Percentiles rank a stretch among this genome's conserved stretches.
Evolutionary conservation across 179 eudicot species (phyloP).

Genomic region (Patellifolia procumbens): DNA sequence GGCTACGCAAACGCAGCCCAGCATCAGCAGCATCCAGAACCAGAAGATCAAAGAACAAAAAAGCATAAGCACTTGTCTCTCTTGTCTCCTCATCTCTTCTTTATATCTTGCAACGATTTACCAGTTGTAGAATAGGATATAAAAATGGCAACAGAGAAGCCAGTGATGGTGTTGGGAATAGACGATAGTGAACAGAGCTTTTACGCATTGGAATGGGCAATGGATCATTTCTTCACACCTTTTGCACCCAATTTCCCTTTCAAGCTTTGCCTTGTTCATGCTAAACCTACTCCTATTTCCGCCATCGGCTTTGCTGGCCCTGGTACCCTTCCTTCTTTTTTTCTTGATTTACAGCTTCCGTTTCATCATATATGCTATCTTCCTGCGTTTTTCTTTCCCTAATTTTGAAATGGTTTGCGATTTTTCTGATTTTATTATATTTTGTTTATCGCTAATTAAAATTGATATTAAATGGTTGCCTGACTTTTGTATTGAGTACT

Average conservation of each 20-base stretch:
- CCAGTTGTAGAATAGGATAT: not conserved
- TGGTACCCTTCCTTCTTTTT: not conserved
- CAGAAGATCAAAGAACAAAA: too few species aligned
- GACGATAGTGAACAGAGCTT: conserved; percentile 39
- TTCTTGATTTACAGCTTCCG: not conserved
- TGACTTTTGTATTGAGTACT: too few species aligned
- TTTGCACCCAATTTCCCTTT: conserved; percentile 31
- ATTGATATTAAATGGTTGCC: too few species aligned
- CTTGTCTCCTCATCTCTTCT: conserved; percentile 1
- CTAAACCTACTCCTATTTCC: conserved; percentile 9
- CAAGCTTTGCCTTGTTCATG: conserved; percentile 28
- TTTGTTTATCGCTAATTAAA: too few species aligned
- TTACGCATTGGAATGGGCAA: conserved; percentile 32
- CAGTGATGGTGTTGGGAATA: conserved; percentile 33
- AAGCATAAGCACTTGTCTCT: not conserved
- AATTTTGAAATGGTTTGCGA: too few species aligned
- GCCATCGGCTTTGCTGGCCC: conserved; percentile 5
- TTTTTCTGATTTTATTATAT: too few species aligned
- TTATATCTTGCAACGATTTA: not conserved
- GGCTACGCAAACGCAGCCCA: too few species aligned
- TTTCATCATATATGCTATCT: not conserved
- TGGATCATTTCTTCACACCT: conserved; percentile 34
- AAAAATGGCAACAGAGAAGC: conserved; percentile 19
- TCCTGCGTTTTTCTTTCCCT: not conserved
- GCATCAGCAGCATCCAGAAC: too few species aligned